Evolutionary conservation across 2,329 filamentous ascomycete species (phyloP).

Genomic region (Pseudocercospora eumusae): DNA sequence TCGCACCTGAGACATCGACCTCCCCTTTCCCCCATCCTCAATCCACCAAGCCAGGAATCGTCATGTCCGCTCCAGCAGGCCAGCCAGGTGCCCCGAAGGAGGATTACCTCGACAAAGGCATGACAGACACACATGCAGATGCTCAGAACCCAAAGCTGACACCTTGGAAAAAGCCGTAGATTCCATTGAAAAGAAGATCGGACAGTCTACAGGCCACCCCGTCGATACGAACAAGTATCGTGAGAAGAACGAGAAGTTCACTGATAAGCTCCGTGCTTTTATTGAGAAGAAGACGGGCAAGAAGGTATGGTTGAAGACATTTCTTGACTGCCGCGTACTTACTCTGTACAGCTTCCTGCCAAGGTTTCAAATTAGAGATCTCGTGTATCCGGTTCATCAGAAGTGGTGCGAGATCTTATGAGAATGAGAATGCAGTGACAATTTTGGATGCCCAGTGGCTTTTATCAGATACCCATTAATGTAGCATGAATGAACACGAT

Average conservation of each 20-base stretch:
- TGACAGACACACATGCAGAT: not conserved
- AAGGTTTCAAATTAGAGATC: slow-evolving; percentile 1
- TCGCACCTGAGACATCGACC: no score
- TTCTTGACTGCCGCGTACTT: no score
- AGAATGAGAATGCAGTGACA: not conserved
- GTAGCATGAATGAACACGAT: slow-evolving; percentile 2
- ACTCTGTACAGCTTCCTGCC: not conserved
- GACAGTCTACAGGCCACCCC: slow-evolving; percentile 26
- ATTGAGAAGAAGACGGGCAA: slow-evolving; percentile 40
- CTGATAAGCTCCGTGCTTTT: slow-evolving; percentile 35
- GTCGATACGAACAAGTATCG: slow-evolving; percentile 35
- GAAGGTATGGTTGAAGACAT: slow-evolving; percentile 27
- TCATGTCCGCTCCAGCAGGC: slow-evolving; percentile 15
- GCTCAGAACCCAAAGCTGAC: no score
- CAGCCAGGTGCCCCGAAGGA: slow-evolving; percentile 23
- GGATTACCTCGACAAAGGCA: slow-evolving; percentile 38
- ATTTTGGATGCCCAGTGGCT: not conserved
- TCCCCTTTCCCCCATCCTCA: not conserved
- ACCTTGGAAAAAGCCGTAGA: slow-evolving; percentile 23
- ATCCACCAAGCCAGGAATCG: not conserved
- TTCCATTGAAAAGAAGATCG: slow-evolving; percentile 31
- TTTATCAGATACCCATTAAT: slow-evolving; percentile 4
- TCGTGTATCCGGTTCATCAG: no score
- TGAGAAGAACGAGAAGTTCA: slow-evolving; percentile 39
- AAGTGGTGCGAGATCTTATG: not conserved